phyloP scores from a whole-genome alignment of 345 rosid species.

The Anacardium occidentale region DNA sequence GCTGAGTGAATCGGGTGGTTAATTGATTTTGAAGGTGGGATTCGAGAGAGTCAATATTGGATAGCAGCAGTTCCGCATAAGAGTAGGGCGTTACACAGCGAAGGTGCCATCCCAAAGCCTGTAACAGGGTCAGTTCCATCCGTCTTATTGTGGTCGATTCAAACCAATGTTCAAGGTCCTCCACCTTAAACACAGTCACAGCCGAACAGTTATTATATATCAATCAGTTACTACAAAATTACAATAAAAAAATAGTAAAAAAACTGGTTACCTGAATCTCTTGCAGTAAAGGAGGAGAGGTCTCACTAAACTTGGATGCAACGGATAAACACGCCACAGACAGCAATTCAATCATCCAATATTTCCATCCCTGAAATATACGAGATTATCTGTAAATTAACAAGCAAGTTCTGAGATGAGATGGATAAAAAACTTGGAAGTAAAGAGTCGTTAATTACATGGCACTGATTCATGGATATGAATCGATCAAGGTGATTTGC shows the following conservation, averaged over 20 bases:
- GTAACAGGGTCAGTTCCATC: conserved; percentile 60
- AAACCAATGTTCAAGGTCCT: conserved; percentile 59
- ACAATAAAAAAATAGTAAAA: too few species aligned
- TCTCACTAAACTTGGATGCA: conserved; percentile 65
- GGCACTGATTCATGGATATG: conserved; percentile 42
- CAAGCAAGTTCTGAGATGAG: not conserved
- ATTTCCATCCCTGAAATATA: conserved; percentile 51
- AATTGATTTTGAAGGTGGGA: conserved; percentile 30
- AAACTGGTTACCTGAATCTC: conserved; percentile 54
- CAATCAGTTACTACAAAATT: not conserved
- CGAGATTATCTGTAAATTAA: too few species aligned
- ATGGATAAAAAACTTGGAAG: not conserved
- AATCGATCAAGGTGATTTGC: conserved; percentile 62
- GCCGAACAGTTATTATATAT: not conserved
- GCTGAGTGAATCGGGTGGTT: conserved; percentile 34
- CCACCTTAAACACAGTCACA: conserved; percentile 38
- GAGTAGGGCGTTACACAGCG: conserved; percentile 51
- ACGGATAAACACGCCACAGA: conserved; percentile 62
- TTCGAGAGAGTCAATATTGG: conserved; percentile 18
- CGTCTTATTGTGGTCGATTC: conserved; percentile 43
- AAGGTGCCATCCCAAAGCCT: conserved; percentile 63
- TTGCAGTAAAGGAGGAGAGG: conserved; percentile 38
- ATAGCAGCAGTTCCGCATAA: conserved; percentile 38
- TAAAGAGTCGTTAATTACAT: conserved; percentile 32
- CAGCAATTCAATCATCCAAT: conserved; percentile 69